These are phyloP conservation scores for Cercospora sesami DNA, from an alignment of 2,329 filamentous ascomycete genomes.

Conservation along the genomic window DNA sequence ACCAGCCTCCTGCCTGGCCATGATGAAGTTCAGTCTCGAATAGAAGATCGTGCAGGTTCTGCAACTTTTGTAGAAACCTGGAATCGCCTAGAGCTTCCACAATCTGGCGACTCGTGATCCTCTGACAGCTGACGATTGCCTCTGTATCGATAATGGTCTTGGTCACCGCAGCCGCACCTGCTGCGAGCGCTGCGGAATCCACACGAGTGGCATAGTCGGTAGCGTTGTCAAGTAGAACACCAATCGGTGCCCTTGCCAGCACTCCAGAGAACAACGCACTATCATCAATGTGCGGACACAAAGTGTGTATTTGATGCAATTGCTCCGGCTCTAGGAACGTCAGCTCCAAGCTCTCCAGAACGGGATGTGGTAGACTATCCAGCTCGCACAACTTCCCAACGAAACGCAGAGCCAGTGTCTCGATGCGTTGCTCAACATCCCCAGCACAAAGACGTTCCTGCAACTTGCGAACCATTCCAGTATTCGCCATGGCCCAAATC, in stretches of 20 bases:
- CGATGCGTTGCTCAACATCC: constrained; percentile 25
- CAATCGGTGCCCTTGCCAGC: constrained; percentile 24
- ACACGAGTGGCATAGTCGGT: constrained; percentile 20
- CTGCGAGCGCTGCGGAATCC: constrained; percentile 19
- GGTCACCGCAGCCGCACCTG: constrained; percentile 23
- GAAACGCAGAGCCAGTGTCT: constrained; percentile 33
- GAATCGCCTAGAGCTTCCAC: constrained; percentile 22
- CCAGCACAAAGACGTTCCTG: constrained; percentile 36
- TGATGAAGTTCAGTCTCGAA: neutral
- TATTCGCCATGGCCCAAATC: constrained; percentile 38
- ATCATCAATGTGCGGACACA: constrained; percentile 25
- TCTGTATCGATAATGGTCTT: constrained; percentile 16
- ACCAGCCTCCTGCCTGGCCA: constrained; percentile 18
- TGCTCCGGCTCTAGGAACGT: constrained; percentile 23
- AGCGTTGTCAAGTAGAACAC: constrained; percentile 23
- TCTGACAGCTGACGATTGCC: constrained; percentile 23
- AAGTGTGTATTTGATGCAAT: constrained; percentile 20
- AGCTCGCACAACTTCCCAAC: constrained; percentile 30
- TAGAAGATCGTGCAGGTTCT: constrained; percentile 8
- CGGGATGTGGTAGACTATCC: constrained; percentile 30
- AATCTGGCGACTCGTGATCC: constrained; percentile 24
- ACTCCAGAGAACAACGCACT: constrained; percentile 25
- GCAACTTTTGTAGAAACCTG: constrained; percentile 17
- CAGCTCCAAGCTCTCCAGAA: constrained; percentile 22
- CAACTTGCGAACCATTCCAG: constrained; percentile 36